These are phyloP conservation scores for Aspergillus niger DNA, from an alignment of 2,329 filamentous ascomycete species.

Conservation along the genomic window DNA sequence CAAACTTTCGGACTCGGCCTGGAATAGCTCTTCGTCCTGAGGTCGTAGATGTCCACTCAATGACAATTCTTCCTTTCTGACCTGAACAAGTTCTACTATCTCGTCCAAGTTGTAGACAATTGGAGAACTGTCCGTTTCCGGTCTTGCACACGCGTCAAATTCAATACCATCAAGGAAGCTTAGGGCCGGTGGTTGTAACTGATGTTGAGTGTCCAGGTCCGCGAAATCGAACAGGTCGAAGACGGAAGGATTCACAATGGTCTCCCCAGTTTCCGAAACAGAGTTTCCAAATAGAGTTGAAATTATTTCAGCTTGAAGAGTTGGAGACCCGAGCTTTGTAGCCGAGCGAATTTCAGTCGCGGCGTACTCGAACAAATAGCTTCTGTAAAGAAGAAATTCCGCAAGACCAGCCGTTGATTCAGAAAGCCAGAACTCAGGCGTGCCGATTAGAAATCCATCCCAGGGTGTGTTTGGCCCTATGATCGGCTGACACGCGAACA, in stretches of 20 bases:
- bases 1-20: conserved; percentile 42
- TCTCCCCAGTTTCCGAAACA: conserved; percentile 66
- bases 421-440: conserved; percentile 68
- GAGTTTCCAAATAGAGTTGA: conserved; percentile 72
- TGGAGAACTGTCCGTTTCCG: conserved; percentile 54
- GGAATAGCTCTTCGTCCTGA: conserved; percentile 45
- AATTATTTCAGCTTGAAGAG: conserved; percentile 66
- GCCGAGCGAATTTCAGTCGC: conserved; percentile 81
- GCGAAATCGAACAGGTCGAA: conserved; percentile 95
- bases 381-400: conserved; percentile 76
- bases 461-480: conserved; percentile 70
- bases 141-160: conserved; percentile 64
- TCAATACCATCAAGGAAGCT: conserved; percentile 67
- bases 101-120: conserved; percentile 68
- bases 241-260: conserved; percentile 70
- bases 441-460: conserved; percentile 66
- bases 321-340: conserved; percentile 68
- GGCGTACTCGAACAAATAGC: conserved; percentile 80
- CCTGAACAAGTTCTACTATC: conserved; percentile 69
- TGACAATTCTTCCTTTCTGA: conserved; percentile 47
- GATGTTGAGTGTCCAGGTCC: conserved; percentile 59
- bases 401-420: conserved; percentile 69
- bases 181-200: conserved; percentile 55
- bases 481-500: conserved; percentile 71
- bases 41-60: conserved; percentile 48